Evolutionary conservation across 1,139 yeast species (phyloP).

Genomic region (Candida anutae): DNA sequence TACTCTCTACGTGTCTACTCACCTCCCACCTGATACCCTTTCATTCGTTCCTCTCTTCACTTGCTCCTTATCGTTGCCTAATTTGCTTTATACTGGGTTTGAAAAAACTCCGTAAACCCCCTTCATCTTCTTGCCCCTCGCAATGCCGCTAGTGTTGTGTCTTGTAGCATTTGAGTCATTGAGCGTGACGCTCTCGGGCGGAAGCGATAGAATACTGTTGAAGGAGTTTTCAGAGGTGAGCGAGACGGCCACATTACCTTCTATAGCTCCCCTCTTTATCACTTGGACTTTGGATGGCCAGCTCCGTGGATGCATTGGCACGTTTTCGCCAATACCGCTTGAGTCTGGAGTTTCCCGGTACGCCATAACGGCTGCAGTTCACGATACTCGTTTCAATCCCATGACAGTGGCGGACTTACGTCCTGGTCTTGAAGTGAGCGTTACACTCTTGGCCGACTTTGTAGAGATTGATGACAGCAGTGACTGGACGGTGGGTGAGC

Average conservation of each 20-base stretch:
- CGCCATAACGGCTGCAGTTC: conserved; percentile 59
- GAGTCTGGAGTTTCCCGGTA: conserved; percentile 56
- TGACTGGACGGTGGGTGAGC: conserved; percentile 78
- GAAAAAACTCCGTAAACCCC: background rate
- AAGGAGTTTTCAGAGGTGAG: no score
- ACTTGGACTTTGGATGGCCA: conserved; percentile 66
- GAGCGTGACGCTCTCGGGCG: no score
- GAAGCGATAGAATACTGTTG: no score
- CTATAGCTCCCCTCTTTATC: conserved; percentile 55
- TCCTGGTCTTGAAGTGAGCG: conserved; percentile 32
- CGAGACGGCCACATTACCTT: no score
- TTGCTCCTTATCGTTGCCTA: background rate
- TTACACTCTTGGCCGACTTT: conserved; percentile 62
- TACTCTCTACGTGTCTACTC: no score
- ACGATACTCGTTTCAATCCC: conserved; percentile 73
- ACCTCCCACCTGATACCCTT: no score
- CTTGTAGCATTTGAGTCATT: conserved; percentile 35
- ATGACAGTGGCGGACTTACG: conserved; percentile 50
- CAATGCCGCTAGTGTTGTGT: conserved; percentile 28
- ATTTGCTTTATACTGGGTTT: background rate
- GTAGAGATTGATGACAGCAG: conserved; percentile 39
- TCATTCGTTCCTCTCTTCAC: background rate
- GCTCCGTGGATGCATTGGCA: conserved; percentile 91
- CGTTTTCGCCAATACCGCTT: conserved; percentile 45
- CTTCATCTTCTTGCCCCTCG: background rate